Evolutionary conservation across 225 moss, liverwort and hornwort genomes (phyloP), one percentile per base, ranked within the genome.

Genomic region (Pseudisothecium myosuroides): DNA sequence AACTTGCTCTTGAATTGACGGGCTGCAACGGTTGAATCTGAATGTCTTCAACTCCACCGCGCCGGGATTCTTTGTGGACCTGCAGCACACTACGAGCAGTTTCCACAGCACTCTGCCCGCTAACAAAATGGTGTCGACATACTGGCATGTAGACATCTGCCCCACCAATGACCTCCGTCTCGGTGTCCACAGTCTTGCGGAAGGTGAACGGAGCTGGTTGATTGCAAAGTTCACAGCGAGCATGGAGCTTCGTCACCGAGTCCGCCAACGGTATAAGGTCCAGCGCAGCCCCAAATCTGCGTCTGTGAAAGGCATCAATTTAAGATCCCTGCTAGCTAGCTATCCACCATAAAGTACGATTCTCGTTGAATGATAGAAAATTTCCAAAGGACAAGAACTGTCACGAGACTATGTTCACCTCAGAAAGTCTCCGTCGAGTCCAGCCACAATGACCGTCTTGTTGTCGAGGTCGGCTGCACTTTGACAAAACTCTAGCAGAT

Each of bases 111-210:
- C 89, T 85, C 85, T 96, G 95, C n/a, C 96, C 96, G 86, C 88
- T 93, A 18, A 96, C 96, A 81, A 96, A 99, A 84, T 99, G 99
- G 82, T 95, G 95, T 39, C 99, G 93, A 85, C 99, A 99, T 4
- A 97, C 96, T 54, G 99, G 99, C 99, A 99, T 99, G 63, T 99
- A 99, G 34, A 99, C 92, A 90, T 99, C 96, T 81, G 94, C 95
- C 86, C 99, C 99, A 67, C 96, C 99, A 54, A 99, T 96, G 56
- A 97, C 77, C 88, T 96, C 96, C 14, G 93, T 96, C 81, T 94
- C 78, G 10, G 80, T 96, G 87, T 96, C 95, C 16, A 92, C 92
- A 29, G 96, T 96, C 90, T 97, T 99, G 14, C 97, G 94, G 76
- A 96, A 96, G 64, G 95, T 95, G 83, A 99, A 99, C 82, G 93